These are phyloP conservation scores for Isabelozyma pseudorhagii DNA, from an alignment of 805 yeast species.

Conservation along the genomic window DNA sequence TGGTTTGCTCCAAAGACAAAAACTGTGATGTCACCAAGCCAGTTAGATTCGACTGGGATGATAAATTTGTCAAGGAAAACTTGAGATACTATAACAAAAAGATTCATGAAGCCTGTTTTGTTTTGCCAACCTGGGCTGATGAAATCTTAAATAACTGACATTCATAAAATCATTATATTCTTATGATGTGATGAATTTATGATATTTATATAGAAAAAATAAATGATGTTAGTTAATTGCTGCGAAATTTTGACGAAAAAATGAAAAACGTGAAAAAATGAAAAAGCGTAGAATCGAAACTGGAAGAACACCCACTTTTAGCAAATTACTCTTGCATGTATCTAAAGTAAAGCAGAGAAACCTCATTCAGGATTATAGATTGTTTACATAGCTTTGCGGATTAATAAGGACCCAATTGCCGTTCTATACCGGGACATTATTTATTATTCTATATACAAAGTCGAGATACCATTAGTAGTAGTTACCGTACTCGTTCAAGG, in stretches of 20 bases:
- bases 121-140: constrained; percentile 89
- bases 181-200: neutral
- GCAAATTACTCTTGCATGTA: too few relatives aligned
- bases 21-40: constrained; percentile 66
- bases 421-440: too few relatives aligned
- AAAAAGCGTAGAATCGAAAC: too few relatives aligned
- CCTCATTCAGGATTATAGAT: too few relatives aligned
- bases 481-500: neutral
- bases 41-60: constrained; percentile 54
- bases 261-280: neutral
- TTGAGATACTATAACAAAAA: constrained; percentile 80
- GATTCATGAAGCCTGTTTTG: constrained; percentile 86
- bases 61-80: constrained; percentile 58
- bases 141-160: constrained; percentile 31
- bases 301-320: too few relatives aligned
- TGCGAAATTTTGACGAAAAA: neutral
- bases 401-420: too few relatives aligned
- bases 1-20: constrained; percentile 85
- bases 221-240: neutral
- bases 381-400: too few relatives aligned
- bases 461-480: neutral
- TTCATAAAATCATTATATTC: neutral
- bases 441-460: neutral
- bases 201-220: neutral
- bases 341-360: too few relatives aligned